Base-by-base conservation (phyloP, 225 moss, liverwort and hornwort species). In the Anthoceros angustus region DNA sequence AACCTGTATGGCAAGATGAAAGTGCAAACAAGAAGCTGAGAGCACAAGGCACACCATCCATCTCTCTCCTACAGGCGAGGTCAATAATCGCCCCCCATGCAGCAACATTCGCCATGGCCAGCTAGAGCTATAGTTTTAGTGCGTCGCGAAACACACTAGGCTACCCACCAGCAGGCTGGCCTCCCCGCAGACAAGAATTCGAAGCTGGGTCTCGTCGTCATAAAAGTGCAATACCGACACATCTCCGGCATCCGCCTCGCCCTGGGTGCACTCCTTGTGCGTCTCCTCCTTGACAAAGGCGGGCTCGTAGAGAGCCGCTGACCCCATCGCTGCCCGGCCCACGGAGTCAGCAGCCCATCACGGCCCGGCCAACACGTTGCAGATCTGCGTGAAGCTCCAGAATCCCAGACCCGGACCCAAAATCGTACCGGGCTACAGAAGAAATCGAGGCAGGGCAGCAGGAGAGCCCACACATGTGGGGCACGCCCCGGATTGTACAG, bases 181-280 rank as follows among this genome's bases (percentile, higher is more conserved):
- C 80, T 87, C 95, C 72, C 88, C 86, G 74, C 91, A 91, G 61
- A 91, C 85, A 40, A 95, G 78, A 70, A 95, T 73, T 49, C 95
- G 85, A 69, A 95, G 68, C 71, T 81, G 80, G 63, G 82, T 78
- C 46, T 91, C 88, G 43, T 95, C 95, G 61, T 95, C 91, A 70
- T 91, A 95, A 7, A 95, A 74, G 77, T 95, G 88, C 39, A 95
- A 88, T 25, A 90, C 81, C 43, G 91, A 84, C 76, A 80, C 66
- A 9, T 79, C 77, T 18, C 18, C 18, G 46, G 18, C 46, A 48
- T 48, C 46, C 32, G 32, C 32, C 14, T 48, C 46, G 46, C 46
- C 46, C 18, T 48, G 14, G 46, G 14, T 1, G 46, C 14, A 12
- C 46, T 12, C 46, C 46, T 48, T 48, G 46, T 12, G 12, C 12